Evolutionary conservation across 2,329 filamentous ascomycete species (phyloP).

Genomic region (Trichoderma pleuroti): DNA sequence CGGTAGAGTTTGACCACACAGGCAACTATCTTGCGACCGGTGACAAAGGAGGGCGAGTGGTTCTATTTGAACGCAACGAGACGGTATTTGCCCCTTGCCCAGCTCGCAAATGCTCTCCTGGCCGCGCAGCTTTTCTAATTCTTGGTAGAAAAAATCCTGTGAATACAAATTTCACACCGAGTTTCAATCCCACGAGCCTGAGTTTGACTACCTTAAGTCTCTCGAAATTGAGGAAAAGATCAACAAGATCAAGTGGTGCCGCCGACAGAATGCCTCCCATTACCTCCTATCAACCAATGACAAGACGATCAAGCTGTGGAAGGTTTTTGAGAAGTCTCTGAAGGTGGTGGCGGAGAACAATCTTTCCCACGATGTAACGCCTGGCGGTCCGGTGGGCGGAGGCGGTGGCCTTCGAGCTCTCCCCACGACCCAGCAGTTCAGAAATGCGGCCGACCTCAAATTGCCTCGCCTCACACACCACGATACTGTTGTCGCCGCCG

Average conservation of each 20-base stretch:
- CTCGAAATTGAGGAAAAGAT: slow-evolving; percentile 99
- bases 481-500: slow-evolving; percentile 95
- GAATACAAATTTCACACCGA: slow-evolving; percentile 99
- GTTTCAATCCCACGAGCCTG: slow-evolving; percentile 98
- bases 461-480: slow-evolving; percentile 95
- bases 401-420: slow-evolving; percentile 73
- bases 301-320: slow-evolving; percentile 99
- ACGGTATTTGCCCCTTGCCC: slow-evolving; percentile 62
- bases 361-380: slow-evolving; percentile 88
- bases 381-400: slow-evolving; percentile 60
- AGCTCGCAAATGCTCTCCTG: not conserved
- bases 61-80: slow-evolving; percentile 90
- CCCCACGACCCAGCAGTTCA: slow-evolving; percentile 67
- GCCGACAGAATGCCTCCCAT: slow-evolving; percentile 95
- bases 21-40: slow-evolving; percentile 88
- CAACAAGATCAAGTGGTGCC: slow-evolving; percentile 99
- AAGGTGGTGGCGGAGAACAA: slow-evolving; percentile 99
- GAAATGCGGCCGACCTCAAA: slow-evolving; percentile 77
- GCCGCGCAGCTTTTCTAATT: not conserved
- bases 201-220: slow-evolving; percentile 99
- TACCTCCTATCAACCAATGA: slow-evolving; percentile 98
- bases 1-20: slow-evolving; percentile 86
- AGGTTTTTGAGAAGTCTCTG: slow-evolving; percentile 98
- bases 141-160: slow-evolving; percentile 91
- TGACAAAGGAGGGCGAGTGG: slow-evolving; percentile 81